phyloP scores from a whole-genome alignment of 2,329 filamentous ascomycete genomes.

The Macrophomina phaseolina region DNA sequence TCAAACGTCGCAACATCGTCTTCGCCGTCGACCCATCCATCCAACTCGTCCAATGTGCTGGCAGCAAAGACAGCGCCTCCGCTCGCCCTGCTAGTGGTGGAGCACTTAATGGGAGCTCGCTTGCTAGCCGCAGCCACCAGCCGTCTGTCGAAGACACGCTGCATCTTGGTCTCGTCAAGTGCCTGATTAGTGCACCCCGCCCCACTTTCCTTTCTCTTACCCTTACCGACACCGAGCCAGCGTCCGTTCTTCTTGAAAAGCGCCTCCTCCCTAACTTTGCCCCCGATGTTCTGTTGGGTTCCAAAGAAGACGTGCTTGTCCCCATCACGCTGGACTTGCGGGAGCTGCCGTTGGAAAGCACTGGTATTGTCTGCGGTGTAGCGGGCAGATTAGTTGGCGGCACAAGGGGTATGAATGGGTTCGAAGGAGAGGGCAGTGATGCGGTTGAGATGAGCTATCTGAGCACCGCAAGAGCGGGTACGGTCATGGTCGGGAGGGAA shows the following conservation, averaged over 20 bases:
- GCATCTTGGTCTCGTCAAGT: slow-evolving; percentile 55
- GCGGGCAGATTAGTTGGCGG: slow-evolving; percentile 81
- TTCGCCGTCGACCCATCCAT: slow-evolving; percentile 73
- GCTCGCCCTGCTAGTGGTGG: slow-evolving; percentile 27
- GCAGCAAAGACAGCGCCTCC: slow-evolving; percentile 53
- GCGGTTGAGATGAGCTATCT: slow-evolving; percentile 84
- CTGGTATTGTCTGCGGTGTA: slow-evolving; percentile 93
- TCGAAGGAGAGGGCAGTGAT: slow-evolving; percentile 41
- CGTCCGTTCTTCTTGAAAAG: slow-evolving; percentile 75
- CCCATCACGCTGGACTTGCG: slow-evolving; percentile 89
- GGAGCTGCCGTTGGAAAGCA: slow-evolving; percentile 81
- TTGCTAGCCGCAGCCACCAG: slow-evolving; percentile 37
- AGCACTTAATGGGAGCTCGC: slow-evolving; percentile 15
- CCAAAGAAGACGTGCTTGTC: slow-evolving; percentile 73
- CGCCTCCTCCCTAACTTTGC: slow-evolving; percentile 63
- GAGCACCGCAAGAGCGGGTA: slow-evolving; percentile 85
- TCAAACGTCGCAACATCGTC: slow-evolving; percentile 76
- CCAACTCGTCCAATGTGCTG: slow-evolving; percentile 82
- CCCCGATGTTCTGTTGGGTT: slow-evolving; percentile 73
- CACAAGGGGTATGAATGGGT: slow-evolving; percentile 55
- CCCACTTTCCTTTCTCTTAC: slow-evolving; percentile 77
- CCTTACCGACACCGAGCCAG: slow-evolving; percentile 73
- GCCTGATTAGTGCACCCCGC: slow-evolving; percentile 53
- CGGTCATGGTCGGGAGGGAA: slow-evolving; percentile 80
- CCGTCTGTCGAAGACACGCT: slow-evolving; percentile 50